Conservation (phyloP, 441 rosid genomes). For the Codiaeum variegatum region DNA sequence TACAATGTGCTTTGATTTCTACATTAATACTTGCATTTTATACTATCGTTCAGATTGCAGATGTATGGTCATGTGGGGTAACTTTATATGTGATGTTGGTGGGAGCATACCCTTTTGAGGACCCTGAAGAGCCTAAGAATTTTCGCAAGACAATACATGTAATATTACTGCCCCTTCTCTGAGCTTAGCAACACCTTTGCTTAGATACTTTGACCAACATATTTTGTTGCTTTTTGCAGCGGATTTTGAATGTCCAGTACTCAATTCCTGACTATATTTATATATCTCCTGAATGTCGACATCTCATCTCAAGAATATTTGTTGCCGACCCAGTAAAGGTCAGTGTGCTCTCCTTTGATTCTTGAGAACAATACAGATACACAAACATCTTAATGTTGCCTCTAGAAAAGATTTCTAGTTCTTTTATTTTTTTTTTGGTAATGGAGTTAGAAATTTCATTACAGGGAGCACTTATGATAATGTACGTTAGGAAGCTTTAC, state of each 20-base stretch:
- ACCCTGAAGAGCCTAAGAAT: conserved; percentile 93
- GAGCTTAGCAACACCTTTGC: background rate
- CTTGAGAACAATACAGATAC: conserved; percentile 2
- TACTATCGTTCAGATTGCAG: conserved; percentile 68
- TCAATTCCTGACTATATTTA: conserved; percentile 93
- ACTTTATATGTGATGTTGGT: conserved; percentile 93
- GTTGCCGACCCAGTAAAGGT: conserved; percentile 91
- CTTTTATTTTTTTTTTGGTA: background rate
- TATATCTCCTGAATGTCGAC: conserved; percentile 85
- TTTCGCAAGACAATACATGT: conserved; percentile 89
- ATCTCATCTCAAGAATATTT: conserved; percentile 85
- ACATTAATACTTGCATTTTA: conserved; percentile 5
- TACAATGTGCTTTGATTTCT: background rate
- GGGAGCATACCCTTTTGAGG: conserved; percentile 98
- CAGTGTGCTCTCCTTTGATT: conserved; percentile 19
- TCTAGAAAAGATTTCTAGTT: background rate
- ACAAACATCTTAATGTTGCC: background rate
- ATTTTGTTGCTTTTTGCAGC: conserved; percentile 41
- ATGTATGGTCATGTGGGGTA: conserved; percentile 99
- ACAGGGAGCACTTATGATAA: too few relatives aligned
- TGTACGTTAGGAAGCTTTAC: too few relatives aligned
- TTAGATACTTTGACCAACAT: conserved; percentile 16
- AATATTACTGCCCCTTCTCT: conserved; percentile 19
- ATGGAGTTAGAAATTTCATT: background rate
- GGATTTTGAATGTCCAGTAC: conserved; percentile 89